phyloP scores from a whole-genome alignment of 1,284 basidiomycete species.

The Laetiporus sulphureus region DNA sequence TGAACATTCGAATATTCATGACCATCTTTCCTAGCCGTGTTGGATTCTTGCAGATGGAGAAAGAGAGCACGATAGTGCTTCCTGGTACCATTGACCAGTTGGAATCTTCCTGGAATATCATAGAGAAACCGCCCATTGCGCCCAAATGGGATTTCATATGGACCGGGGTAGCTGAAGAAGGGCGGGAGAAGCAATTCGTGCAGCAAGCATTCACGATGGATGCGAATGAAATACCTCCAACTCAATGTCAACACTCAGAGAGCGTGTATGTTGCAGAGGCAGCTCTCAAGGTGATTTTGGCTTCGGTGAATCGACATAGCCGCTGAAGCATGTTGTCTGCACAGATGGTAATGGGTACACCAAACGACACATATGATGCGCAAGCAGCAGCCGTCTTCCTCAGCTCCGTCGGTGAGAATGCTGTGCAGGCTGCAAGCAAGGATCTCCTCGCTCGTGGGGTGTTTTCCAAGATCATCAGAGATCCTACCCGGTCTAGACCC shows the following conservation, averaged over 20 bases:
- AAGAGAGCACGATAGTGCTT: conserved; percentile 32
- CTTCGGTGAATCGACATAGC: no score
- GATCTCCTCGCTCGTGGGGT: conserved; percentile 56
- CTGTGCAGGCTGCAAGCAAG: conserved; percentile 46
- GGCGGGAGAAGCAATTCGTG: conserved; percentile 63
- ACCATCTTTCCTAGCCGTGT: conserved; percentile 38
- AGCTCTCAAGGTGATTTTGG: conserved; percentile 54
- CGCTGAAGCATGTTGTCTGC: background rate
- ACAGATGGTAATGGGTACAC: conserved; percentile 74
- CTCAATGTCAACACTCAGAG: conserved; percentile 28
- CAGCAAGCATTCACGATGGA: conserved; percentile 50
- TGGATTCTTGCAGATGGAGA: conserved; percentile 43
- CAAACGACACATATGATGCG: conserved; percentile 57
- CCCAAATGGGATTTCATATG: conserved; percentile 70
- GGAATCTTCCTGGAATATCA: conserved; percentile 39
- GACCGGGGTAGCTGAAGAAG: conserved; percentile 63
- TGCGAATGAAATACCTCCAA: conserved; percentile 32
- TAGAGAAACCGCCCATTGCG: conserved; percentile 33
- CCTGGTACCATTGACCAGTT: conserved; percentile 44
- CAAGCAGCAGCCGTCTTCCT: conserved; percentile 52
- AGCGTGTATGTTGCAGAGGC: conserved; percentile 52
- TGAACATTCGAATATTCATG: background rate
- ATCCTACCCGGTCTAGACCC: conserved; percentile 53
- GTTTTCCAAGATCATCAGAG: conserved; percentile 58
- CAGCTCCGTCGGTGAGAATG: conserved; percentile 43